Base-by-base conservation (phyloP, 2,329 filamentous ascomycete genomes). In the Alternaria triticimaculans region DNA sequence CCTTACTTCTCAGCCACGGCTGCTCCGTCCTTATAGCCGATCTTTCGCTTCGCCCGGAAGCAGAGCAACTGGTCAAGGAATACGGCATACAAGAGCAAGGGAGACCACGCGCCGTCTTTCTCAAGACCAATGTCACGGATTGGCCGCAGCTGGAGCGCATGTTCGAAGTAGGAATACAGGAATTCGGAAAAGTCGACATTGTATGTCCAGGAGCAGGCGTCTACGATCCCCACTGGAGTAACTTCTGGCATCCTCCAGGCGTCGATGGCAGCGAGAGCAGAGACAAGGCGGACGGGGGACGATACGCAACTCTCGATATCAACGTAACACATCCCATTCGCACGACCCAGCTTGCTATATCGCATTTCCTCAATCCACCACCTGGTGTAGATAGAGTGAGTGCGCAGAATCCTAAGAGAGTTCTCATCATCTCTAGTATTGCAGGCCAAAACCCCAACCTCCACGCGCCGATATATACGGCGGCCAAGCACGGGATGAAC, bases 11-110 rank as follows among this genome's bases (percentile, higher is more conserved):
- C 20, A 74, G 77, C 0, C 71, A 72, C 11, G 80, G 80, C 63
- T 85, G 83, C 77, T 84, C 81, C 60, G 83, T 85, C 48, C 72
- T 86, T 44, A 75, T 86, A 51, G 84, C 83, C 18, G 84, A 86
- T 64, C 74, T 86, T 4, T 65, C 78, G 18, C 78, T 86, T 0
- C 80, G 83, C 2, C 82, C 82, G 1, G 84, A 86, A 74, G 84
- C 84, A 3, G 73, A 82, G 59, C 66, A 76, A n/a, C 70, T 85
- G 3, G 55, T 84, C 9, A 69, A 81, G 20, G 55, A 78, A n/a
- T 70, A 73, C 62, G 25, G 28, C 28, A 66, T 12, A 64, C 65
- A 49, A 64, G 63, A 30, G 46, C 30, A 23, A 6, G 53, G 49
- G 1, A 73, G 68, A 14, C 76, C 82, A 7, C 71, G 78, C 33